Evolutionary conservation across 257 asterid genomes (phyloP).

Genomic region (Solanum pennellii): DNA sequence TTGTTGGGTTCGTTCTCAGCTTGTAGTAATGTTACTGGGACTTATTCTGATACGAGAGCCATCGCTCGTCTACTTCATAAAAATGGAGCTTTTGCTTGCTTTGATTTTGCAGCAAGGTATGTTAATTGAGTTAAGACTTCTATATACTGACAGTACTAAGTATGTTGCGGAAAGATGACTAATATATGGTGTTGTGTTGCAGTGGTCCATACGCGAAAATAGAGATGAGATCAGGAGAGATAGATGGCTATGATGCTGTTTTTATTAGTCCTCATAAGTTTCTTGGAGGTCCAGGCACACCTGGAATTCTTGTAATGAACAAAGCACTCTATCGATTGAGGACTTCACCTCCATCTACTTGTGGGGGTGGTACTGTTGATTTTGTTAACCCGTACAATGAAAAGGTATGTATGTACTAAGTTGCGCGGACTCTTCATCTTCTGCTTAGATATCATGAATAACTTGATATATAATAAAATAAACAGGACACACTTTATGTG

Average conservation of each 20-base stretch:
- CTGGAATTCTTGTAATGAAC: constrained; percentile 37
- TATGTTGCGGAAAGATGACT: background rate
- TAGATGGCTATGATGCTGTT: constrained; percentile 41
- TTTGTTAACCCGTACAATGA: background rate
- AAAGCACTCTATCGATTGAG: constrained; percentile 23
- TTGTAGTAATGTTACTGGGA: constrained; percentile 50
- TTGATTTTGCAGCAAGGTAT: background rate
- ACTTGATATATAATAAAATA: background rate
- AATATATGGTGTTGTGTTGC: background rate
- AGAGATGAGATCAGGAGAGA: background rate
- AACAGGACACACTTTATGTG: constrained; percentile 34
- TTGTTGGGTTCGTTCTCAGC: constrained; percentile 46
- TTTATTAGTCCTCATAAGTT: constrained; percentile 41
- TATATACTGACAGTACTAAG: background rate
- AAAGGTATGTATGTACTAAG: background rate
- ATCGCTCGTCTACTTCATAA: constrained; percentile 31
- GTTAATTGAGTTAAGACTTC: background rate
- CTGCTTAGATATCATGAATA: background rate
- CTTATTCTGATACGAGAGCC: constrained; percentile 20
- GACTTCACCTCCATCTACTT: constrained; percentile 1
- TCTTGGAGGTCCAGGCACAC: constrained; percentile 48
- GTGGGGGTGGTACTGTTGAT: background rate
- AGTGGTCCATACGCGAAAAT: background rate
- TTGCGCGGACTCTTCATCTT: background rate
- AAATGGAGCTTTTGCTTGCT: background rate